Evolutionary conservation across 208 protist species (phyloP).

Genomic region (Perkinsela sp.): DNA sequence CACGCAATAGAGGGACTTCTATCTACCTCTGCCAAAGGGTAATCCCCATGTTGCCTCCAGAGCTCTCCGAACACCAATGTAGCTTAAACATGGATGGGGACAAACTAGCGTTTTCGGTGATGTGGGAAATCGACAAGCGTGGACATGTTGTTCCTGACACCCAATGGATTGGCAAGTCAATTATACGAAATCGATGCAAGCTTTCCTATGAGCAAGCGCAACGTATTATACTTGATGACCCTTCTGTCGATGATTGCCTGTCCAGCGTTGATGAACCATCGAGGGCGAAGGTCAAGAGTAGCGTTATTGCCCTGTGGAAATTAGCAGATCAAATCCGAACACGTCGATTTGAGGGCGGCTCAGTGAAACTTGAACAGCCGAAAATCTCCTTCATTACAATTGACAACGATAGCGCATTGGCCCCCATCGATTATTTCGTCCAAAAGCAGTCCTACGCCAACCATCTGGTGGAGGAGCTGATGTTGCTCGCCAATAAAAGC

Average conservation of each 20-base stretch:
- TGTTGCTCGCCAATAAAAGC: constrained; percentile 56
- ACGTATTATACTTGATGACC: constrained; percentile 27
- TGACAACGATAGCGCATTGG: constrained; percentile 8
- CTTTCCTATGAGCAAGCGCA: constrained; percentile 52
- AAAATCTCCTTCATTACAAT: constrained; percentile 23
- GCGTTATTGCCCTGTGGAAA: constrained; percentile 19
- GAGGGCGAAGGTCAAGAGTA: constrained; percentile 13
- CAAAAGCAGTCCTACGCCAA: constrained; percentile 24
- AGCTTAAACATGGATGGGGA: constrained; percentile 44
- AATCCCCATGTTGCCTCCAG: constrained; percentile 65
- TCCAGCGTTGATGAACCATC: no score
- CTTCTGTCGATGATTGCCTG: no score
- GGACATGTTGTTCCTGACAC: constrained; percentile 14
- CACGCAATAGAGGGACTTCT: constrained; percentile 24
- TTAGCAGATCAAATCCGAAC: constrained; percentile 18
- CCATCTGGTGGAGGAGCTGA: constrained; percentile 70
- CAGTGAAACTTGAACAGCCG: constrained; percentile 16
- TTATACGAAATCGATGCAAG: constrained; percentile 55
- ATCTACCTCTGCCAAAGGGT: constrained; percentile 57
- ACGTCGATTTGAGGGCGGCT: constrained; percentile 16
- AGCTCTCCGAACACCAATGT: constrained; percentile 51
- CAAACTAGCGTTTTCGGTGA: constrained; percentile 49
- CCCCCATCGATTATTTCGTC: constrained; percentile 19
- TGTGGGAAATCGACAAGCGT: constrained; percentile 39
- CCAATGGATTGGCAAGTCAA: constrained; percentile 51